Evolutionary conservation across 1,284 basidiomycete species (phyloP).

Genomic region (Lentinus polychrous): DNA sequence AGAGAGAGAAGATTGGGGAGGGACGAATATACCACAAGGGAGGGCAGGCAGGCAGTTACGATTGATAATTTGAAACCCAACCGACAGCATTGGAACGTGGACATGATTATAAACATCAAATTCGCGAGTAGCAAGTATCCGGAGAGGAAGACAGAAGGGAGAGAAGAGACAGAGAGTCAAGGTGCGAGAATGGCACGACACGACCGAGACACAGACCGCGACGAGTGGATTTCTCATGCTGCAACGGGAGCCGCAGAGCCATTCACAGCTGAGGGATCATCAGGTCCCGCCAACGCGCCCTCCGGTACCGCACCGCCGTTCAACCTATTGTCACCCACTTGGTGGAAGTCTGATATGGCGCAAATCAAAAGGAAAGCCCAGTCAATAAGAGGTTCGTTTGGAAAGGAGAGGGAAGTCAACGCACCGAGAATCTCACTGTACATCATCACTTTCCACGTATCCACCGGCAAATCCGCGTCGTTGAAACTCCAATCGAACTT

Average conservation of each 20-base stretch:
- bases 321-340: slow-evolving; percentile 49
- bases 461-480: slow-evolving; percentile 98
- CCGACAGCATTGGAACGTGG: not conserved
- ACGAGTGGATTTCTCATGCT: not conserved
- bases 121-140: not conserved
- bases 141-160: not conserved
- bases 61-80: too few species aligned
- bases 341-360: slow-evolving; percentile 61
- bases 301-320: slow-evolving; percentile 35
- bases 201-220: not conserved
- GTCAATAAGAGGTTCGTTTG: not conserved
- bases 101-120: too few species aligned
- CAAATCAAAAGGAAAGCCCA: not conserved
- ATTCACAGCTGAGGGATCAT: slow-evolving; percentile 23
- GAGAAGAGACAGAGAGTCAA: not conserved
- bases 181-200: not conserved
- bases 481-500: slow-evolving; percentile 99
- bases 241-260: too few species aligned
- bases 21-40: too few species aligned
- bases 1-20: too few species aligned
- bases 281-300: slow-evolving; percentile 61
- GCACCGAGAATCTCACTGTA: slow-evolving; percentile 90
- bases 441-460: slow-evolving; percentile 99
- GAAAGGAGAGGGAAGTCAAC: not conserved
- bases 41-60: too few species aligned